phyloP scores from a whole-genome alignment of 2,329 filamentous ascomycete species.

The Nakataea oryzae region DNA sequence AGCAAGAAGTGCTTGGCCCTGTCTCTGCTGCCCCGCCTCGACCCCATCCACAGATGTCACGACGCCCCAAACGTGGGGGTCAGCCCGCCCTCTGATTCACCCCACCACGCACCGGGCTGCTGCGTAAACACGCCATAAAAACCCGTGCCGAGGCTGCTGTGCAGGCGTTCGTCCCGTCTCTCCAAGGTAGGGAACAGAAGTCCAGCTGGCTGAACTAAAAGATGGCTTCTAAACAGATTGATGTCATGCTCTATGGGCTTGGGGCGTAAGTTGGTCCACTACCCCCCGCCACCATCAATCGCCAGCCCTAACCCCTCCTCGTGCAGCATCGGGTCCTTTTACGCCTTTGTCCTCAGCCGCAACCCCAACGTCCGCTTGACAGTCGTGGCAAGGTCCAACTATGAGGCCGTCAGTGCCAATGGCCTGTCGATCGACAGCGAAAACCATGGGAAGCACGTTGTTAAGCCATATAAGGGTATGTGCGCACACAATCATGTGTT shows the following conservation, averaged over 20 bases:
- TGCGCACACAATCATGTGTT: neutral
- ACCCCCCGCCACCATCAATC: neutral
- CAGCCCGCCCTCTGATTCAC: neutral
- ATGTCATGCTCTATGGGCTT: constrained; percentile 40
- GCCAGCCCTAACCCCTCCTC: neutral
- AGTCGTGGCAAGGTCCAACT: constrained; percentile 51
- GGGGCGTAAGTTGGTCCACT: constrained; percentile 33
- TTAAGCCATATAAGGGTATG: constrained; percentile 31
- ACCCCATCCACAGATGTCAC: neutral
- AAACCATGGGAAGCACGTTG: constrained; percentile 43
- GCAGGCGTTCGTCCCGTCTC: neutral
- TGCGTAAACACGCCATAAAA: no score
- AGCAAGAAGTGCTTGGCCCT: no score
- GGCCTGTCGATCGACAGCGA: constrained; percentile 44
- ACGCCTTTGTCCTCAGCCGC: constrained; percentile 40
- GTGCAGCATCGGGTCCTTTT: constrained; percentile 47
- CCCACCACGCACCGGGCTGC: neutral
- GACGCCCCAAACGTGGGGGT: neutral
- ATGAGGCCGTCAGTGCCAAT: constrained; percentile 36
- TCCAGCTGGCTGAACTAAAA: neutral
- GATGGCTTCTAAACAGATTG: constrained; percentile 11
- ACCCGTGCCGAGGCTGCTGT: neutral
- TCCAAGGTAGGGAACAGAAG: no score
- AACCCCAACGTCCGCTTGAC: constrained; percentile 37
- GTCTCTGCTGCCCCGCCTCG: neutral